phyloP scores from a whole-genome alignment of 2,329 filamentous ascomycete genomes.

The Aspergillus sp. region DNA sequence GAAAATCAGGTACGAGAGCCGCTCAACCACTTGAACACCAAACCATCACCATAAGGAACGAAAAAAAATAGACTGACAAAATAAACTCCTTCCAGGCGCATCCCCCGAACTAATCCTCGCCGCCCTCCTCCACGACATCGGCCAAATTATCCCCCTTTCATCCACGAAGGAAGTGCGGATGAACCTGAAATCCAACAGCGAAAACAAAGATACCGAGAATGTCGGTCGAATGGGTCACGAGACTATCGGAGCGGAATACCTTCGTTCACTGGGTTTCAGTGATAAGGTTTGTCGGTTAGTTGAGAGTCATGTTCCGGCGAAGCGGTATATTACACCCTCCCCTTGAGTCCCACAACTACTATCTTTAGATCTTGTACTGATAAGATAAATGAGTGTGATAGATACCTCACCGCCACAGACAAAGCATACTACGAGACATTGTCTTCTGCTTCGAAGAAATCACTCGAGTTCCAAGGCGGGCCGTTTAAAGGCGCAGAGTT shows the following conservation, averaged over 20 bases:
- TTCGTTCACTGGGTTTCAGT: constrained; percentile 38
- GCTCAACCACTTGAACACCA: too few species aligned
- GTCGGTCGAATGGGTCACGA: constrained; percentile 44
- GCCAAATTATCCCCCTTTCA: constrained; percentile 43
- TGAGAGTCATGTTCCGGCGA: constrained; percentile 43
- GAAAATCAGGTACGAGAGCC: constrained; percentile 20
- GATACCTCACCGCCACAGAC: constrained; percentile 42
- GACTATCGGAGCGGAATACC: constrained; percentile 39
- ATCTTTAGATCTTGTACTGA: background rate
- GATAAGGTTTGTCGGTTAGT: constrained; percentile 40
- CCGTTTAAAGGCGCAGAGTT: constrained; percentile 36
- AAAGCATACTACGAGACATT: constrained; percentile 36
- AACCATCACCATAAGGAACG: background rate
- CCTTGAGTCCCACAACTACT: too few species aligned
- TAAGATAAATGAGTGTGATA: constrained; percentile 1
- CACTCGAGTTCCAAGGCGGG: constrained; percentile 42
- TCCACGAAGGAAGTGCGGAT: constrained; percentile 31
- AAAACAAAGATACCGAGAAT: constrained; percentile 22
- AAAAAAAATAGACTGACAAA: too few species aligned
- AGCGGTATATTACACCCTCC: constrained; percentile 20
- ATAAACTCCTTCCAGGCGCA: constrained; percentile 16
- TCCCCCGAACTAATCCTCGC: constrained; percentile 35
- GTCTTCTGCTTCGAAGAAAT: constrained; percentile 41
- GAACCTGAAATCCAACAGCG: constrained; percentile 25
- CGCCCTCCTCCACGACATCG: constrained; percentile 47